A percentile compares a stretch with the other conserved stretches of the same genome.
phyloP scores from a whole-genome alignment of 169 alveolate genomes.

The Perkinsus marinus region DNA sequence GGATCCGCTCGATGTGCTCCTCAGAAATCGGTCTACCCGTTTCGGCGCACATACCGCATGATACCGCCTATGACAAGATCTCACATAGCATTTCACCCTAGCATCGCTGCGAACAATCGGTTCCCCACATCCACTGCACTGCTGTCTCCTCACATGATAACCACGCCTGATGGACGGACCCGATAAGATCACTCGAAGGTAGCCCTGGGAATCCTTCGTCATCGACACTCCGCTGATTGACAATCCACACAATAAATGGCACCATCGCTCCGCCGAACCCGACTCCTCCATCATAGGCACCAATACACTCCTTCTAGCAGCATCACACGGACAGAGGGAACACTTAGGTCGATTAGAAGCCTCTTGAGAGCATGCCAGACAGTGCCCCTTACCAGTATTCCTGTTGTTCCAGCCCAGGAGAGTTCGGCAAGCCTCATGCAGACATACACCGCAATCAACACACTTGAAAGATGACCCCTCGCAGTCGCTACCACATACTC shows the following conservation, averaged over 20 bases:
- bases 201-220: background rate
- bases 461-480: background rate
- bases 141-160: background rate
- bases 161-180: no score
- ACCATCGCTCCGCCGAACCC: background rate
- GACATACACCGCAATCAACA: background rate
- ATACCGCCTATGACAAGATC: background rate
- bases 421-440: background rate
- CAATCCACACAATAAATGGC: background rate
- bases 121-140: background rate
- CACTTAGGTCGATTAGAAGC: background rate
- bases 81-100: background rate
- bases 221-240: background rate
- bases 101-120: background rate
- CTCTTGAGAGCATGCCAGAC: background rate
- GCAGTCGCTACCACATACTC: background rate
- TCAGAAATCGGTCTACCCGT: background rate
- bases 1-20: background rate
- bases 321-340: background rate
- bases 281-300: background rate
- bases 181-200: background rate
- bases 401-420: background rate
- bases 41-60: background rate
- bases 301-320: background rate
- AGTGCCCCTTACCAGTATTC: background rate